Evolutionary conservation across 768 basidiomycete species (phyloP), one percentile per base, ranked within the genome.

Genomic region (Infundibulicybe gibba): DNA sequence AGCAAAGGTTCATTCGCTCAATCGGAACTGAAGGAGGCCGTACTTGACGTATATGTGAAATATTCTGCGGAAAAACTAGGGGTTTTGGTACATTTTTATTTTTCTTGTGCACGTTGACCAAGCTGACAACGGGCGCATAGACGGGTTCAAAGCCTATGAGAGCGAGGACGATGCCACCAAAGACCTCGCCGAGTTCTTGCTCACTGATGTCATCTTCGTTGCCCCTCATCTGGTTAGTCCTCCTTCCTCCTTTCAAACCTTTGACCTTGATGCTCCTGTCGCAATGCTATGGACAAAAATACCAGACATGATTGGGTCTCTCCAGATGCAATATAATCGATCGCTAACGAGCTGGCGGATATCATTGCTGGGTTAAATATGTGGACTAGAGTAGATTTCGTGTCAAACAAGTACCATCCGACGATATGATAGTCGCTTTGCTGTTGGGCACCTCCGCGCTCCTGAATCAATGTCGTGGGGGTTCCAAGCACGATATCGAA

Each of bases 271-370:
- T 32, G 42, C 19, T 15, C 42, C 54, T 85, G 95, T 67, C 87
- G 95, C 57, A 97, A 95, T 57, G 97, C 97, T 61, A 99, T 99
- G 97, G 97, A 98, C 81, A 99, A 99, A 84, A 98, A 99, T 68
- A 97, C 97, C 48, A 73, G 94, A 94, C 70, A 97, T 97, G 94
- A 95, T 97, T 61, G 68, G 68, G 50, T 67, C 74, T 39, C 77
- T 97, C 42, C 87, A 88, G 66, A 87, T 97, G 87, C 80, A 95
- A 68, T 97, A 94, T 81, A 97, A 97, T 67, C 90, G 55, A 97
- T 97, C 62, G 97, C 94, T 51, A 95, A 94, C 72, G 92, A 95
- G 72, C 72, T 92, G 61, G 88, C 92, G 53, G 90, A 92, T 67
- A 91, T 92, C 56, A 92, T 91, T 58, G 92, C 90, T 25, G 16